Percentiles rank a stretch among this genome's conserved stretches.
Evolutionary conservation across 208 protist genomes (phyloP).

Genomic region (Lotmaria passim): DNA sequence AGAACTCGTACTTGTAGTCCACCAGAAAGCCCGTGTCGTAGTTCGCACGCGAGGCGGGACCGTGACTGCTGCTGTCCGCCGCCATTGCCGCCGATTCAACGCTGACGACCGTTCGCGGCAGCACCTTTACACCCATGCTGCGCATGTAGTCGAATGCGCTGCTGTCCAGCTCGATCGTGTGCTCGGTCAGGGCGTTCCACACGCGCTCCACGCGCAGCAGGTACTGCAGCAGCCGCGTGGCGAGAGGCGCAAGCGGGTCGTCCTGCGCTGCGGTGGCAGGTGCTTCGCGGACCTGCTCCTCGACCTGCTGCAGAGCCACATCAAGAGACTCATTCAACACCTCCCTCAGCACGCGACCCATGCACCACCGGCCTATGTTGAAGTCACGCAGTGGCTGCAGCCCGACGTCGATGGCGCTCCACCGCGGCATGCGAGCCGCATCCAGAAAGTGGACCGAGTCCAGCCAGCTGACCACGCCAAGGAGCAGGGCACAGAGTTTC

Average conservation of each 20-base stretch:
- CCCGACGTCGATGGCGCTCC: slow-evolving; percentile 30
- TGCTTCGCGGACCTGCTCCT: slow-evolving; percentile 3
- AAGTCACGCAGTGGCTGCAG: slow-evolving; percentile 25
- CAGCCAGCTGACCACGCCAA: slow-evolving; percentile 20
- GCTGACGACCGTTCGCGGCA: background rate
- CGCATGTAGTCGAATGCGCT: slow-evolving; percentile 13
- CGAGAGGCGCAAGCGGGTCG: slow-evolving; percentile 3
- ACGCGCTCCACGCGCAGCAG: slow-evolving; percentile 22
- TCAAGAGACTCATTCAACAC: slow-evolving; percentile 24
- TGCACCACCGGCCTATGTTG: slow-evolving; percentile 20
- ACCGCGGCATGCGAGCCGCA: slow-evolving; percentile 22
- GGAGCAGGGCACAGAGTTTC: slow-evolving; percentile 16
- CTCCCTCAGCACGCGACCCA: slow-evolving; percentile 18
- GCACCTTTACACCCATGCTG: slow-evolving; percentile 6
- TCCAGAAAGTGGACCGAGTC: slow-evolving; percentile 10
- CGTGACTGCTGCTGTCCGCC: background rate
- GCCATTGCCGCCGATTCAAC: background rate
- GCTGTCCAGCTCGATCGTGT: slow-evolving; percentile 17
- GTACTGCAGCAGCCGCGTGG: slow-evolving; percentile 19
- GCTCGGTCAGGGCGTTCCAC: slow-evolving; percentile 27
- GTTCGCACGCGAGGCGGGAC: background rate
- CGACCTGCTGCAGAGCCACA: slow-evolving; percentile 7
- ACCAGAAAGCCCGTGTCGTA: slow-evolving; percentile 15
- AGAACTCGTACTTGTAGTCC: slow-evolving; percentile 25
- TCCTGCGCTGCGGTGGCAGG: slow-evolving; percentile 1